Percentiles rank a stretch among this genome's conserved stretches.
Evolutionary conservation across 306 rosid genomes (phyloP).

Genomic region (Clitoria ternatea): DNA sequence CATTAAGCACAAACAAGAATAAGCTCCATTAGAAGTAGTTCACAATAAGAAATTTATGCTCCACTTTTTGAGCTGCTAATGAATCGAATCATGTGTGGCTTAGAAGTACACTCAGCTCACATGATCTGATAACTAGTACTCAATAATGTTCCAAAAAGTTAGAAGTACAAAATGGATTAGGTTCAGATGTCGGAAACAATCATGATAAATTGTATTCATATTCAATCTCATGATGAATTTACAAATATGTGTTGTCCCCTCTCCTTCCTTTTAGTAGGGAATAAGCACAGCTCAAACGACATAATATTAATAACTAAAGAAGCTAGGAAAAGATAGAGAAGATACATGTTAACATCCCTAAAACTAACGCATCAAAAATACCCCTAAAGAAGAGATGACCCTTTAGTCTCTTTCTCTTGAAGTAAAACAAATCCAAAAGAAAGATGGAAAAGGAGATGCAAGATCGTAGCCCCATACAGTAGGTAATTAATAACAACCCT

Average conservation of each 20-base stretch:
- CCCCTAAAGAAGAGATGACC: conserved; percentile 43
- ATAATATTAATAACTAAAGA: not conserved
- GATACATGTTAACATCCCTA: conserved; percentile 43
- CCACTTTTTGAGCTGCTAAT: no score
- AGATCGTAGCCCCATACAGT: conserved; percentile 9
- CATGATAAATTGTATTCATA: conserved; percentile 7
- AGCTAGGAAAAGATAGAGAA: conserved; percentile 2
- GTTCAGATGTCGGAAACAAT: not conserved
- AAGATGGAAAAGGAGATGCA: not conserved
- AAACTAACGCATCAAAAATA: conserved; percentile 48
- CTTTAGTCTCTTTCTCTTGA: conserved; percentile 43
- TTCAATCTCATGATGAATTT: conserved; percentile 24
- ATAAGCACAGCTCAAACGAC: conserved; percentile 15
- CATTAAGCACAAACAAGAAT: no score
- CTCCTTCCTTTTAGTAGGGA: conserved; percentile 31
- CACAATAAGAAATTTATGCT: no score
- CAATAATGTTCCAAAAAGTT: not conserved
- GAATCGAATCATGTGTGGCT: no score
- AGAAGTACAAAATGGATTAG: not conserved
- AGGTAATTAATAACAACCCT: conserved; percentile 32
- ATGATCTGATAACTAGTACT: no score
- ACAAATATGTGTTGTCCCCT: conserved; percentile 32
- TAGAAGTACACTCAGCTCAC: not conserved
- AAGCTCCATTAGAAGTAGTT: no score
- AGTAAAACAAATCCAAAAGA: conserved; percentile 3